Percentiles rank a stretch among this genome's conserved stretches.
Evolutionary conservation across 441 rosid genomes (phyloP).

Genomic region (Pelargonium australe): DNA sequence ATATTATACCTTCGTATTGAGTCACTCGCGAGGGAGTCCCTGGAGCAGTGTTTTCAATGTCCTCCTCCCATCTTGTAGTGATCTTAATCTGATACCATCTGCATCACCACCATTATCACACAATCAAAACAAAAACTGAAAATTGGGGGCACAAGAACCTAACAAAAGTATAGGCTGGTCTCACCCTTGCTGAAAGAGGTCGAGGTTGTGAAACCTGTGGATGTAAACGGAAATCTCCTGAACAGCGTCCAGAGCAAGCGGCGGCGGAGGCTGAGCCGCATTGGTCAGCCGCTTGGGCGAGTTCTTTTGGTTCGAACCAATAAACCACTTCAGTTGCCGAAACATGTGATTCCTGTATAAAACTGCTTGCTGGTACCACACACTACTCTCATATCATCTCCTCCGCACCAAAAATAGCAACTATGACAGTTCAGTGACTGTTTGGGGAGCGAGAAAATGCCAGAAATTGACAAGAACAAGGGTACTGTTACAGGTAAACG

Average conservation of each 20-base stretch:
- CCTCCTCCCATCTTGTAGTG: slow-evolving; percentile 68
- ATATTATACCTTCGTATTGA: slow-evolving; percentile 72
- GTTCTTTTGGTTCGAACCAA: background rate
- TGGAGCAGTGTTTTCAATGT: slow-evolving; percentile 28
- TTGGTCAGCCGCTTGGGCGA: background rate
- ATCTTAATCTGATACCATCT: slow-evolving; percentile 88
- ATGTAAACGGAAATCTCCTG: slow-evolving; percentile 1
- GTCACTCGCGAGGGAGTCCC: slow-evolving; percentile 79
- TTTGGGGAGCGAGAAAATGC: slow-evolving; percentile 2
- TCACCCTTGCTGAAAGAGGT: slow-evolving; percentile 9
- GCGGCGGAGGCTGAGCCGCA: slow-evolving; percentile 1
- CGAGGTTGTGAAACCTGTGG: slow-evolving; percentile 9
- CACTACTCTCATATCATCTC: slow-evolving; percentile 1
- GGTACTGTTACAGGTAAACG: background rate
- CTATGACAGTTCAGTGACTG: background rate
- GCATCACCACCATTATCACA: background rate
- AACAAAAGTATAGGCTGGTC: background rate
- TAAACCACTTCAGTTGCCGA: background rate
- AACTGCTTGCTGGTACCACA: background rate
- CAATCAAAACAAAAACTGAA: background rate
- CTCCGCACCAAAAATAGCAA: background rate
- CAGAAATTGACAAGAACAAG: background rate
- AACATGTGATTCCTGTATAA: background rate
- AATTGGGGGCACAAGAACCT: background rate
- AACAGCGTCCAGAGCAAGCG: background rate